These are phyloP conservation scores for Leccinellum albellum DNA, from an alignment of 768 basidiomycete genomes.

Conservation along the genomic window DNA sequence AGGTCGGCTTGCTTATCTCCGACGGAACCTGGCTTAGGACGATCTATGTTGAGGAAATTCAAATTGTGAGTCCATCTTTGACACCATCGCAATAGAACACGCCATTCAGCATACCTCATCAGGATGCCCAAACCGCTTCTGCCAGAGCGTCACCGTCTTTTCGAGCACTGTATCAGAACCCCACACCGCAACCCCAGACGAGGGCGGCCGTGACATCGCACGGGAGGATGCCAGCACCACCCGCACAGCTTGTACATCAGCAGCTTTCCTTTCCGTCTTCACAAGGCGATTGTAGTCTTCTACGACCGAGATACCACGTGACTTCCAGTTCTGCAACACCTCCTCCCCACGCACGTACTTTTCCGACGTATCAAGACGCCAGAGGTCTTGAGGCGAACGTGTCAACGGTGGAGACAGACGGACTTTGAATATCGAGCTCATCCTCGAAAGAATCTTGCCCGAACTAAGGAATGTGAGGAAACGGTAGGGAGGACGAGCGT, in stretches of 20 bases:
- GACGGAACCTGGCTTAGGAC: conserved; percentile 67
- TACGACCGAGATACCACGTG: conserved; percentile 83
- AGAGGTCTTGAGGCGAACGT: conserved; percentile 83
- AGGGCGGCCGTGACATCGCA: conserved; percentile 40
- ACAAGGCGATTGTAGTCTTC: conserved; percentile 80
- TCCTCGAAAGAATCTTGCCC: conserved; percentile 71
- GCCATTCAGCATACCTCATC: conserved; percentile 55
- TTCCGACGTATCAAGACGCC: conserved; percentile 92
- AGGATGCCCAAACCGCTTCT: conserved; percentile 71
- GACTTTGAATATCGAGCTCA: conserved; percentile 81
- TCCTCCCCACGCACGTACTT: conserved; percentile 96
- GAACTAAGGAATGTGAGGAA: conserved; percentile 74
- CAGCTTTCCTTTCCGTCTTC: conserved; percentile 66
- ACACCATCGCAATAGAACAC: not conserved
- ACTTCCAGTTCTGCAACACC: conserved; percentile 74
- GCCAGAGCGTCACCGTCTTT: conserved; percentile 77
- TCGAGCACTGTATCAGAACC: conserved; percentile 60
- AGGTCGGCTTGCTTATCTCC: conserved; percentile 43
- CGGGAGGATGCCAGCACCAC: conserved; percentile 63
- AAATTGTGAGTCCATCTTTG: conserved; percentile 8
- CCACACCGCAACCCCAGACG: conserved; percentile 56
- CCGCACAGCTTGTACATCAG: conserved; percentile 87
- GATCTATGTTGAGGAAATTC: conserved; percentile 52
- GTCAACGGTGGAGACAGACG: conserved; percentile 80
- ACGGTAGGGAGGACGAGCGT: conserved; percentile 78